Evolutionary conservation across 1,284 basidiomycete species (phyloP), one percentile per base, ranked within the genome.

Genomic region (Chiua sp.): DNA sequence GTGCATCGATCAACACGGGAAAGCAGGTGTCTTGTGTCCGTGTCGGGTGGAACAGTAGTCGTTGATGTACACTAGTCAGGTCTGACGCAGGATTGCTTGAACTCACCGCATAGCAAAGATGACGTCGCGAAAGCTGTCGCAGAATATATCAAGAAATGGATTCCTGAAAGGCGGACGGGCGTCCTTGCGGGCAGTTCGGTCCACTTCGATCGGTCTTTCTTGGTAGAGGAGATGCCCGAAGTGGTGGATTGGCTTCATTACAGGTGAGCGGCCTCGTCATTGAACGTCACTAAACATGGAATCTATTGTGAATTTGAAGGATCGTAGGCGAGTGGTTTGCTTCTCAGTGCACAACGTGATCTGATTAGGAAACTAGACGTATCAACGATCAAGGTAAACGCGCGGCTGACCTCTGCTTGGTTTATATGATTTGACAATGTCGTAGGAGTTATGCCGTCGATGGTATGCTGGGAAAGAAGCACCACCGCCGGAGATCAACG

Each of bases 121-220:
- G 77, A 76, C n/a, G 90, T 92, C 2, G 74, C 83, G 28, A 68
- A 79, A n/a, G 71, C 79, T 32, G 85, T 92, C 12, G 75, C 93
- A 22, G 72, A 75, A 1, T 93, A 93, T 68, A 84, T 93, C 70
- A 85, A 90, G 73, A 84, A 80, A 69, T 91, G 91, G 88, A 79
- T 93, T 35, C 91, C 92, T 3, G 72, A 80, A 26, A 78, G 79
- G 59, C 75, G 82, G 46, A 76, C 77, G 2, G 93, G 84, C 5
- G 82, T 93, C 13, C 81, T 96, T 16, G 92, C 93, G 1, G 93
- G 93, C 3, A 94, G 83, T 72, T 90, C 91, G 8, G 90, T 95
- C 2, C 92, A 96, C 67, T 86, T 84, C 2, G 93, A 96, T 73
- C 81, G 86, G 59, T 74, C 77, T 3, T 96, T 96, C 69, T 77